phyloP scores from a whole-genome alignment of 2,329 filamentous ascomycete species.

The Blastomyces gilchristii region DNA sequence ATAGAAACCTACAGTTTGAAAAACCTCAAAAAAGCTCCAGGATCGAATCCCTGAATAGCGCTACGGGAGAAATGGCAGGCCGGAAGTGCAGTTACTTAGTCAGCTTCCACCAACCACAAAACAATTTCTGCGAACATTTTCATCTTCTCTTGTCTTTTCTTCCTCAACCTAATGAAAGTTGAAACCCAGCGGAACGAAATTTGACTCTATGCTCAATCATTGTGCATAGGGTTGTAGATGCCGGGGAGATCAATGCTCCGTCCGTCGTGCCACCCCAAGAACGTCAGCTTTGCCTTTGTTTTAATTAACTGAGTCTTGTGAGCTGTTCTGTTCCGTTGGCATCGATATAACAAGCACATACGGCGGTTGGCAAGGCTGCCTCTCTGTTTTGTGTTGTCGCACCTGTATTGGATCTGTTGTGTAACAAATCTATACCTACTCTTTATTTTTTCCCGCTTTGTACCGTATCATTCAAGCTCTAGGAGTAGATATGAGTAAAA shows the following conservation, averaged over 20 bases:
- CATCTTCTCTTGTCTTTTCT: slow-evolving; percentile 27
- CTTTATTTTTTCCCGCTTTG: neutral
- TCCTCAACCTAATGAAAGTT: slow-evolving; percentile 44
- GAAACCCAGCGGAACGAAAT: slow-evolving; percentile 44
- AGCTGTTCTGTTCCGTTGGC: slow-evolving; percentile 41
- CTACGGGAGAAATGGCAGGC: neutral
- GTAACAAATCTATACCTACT: neutral
- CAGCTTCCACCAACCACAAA: neutral
- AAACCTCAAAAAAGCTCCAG: neutral
- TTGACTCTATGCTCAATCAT: slow-evolving; percentile 44
- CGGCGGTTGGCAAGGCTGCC: neutral
- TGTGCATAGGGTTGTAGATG: slow-evolving; percentile 51
- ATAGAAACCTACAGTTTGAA: neutral
- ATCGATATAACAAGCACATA: slow-evolving; percentile 30
- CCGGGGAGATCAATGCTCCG: slow-evolving; percentile 39
- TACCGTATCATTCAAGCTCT: neutral
- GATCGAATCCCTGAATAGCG: neutral
- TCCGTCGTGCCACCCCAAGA: slow-evolving; percentile 39
- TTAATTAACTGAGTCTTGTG: slow-evolving; percentile 24
- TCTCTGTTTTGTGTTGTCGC: neutral
- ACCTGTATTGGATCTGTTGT: neutral
- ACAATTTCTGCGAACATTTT: slow-evolving; percentile 10
- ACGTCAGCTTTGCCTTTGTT: slow-evolving; percentile 33
- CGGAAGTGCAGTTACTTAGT: neutral
- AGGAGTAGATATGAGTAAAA: neutral